Evolutionary conservation across 1,139 yeast species (phyloP).

Genomic region (Pneumocystis carinii): DNA sequence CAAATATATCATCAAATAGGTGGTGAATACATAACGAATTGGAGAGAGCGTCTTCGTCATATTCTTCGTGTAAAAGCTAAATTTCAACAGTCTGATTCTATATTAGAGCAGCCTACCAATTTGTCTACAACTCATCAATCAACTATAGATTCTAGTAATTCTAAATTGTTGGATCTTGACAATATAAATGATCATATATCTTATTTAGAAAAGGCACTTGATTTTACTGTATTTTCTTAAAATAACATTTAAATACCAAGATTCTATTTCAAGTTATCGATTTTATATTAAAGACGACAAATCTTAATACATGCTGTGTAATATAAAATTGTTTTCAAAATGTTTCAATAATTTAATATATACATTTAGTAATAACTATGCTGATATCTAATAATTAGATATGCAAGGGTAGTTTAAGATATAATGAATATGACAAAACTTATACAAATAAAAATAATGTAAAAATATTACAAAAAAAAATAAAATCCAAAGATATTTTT

Average conservation of each 20-base stretch:
- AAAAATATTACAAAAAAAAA: not conserved
- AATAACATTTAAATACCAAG: not conserved
- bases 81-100: not conserved
- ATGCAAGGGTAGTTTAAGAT: not conserved
- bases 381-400: not conserved
- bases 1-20: constrained; percentile 48
- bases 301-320: too few relatives aligned
- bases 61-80: constrained; percentile 20
- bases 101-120: not conserved
- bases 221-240: not conserved
- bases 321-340: not conserved
- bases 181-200: not conserved
- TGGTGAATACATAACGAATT: constrained; percentile 41
- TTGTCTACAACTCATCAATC: not conserved
- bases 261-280: not conserved
- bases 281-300: not conserved
- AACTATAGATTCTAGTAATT: not conserved
- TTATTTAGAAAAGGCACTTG: not conserved
- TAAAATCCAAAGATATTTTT: not conserved
- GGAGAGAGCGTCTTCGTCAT: constrained; percentile 54
- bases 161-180: not conserved
- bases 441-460: not conserved
- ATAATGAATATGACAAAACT: not conserved
- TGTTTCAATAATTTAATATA: not conserved
- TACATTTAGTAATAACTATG: not conserved